Evolutionary conservation across 129 eudicot species (phyloP).

Genomic region (Centrapalus pauciflorus): DNA sequence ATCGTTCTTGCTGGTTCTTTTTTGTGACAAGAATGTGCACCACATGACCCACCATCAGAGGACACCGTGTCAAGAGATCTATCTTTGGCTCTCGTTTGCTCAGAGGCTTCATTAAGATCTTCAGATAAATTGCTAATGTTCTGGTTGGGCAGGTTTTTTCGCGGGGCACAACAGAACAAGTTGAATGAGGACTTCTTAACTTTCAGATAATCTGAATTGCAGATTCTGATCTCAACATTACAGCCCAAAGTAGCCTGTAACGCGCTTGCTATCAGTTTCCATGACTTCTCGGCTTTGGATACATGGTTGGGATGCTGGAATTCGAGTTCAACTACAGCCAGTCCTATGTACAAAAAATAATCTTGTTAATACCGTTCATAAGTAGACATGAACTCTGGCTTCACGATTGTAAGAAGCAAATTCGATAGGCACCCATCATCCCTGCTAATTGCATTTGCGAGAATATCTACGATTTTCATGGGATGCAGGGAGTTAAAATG

Average conservation of each 20-base stretch:
- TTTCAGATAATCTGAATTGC: conserved; percentile 26
- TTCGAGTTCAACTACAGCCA: conserved; percentile 78
- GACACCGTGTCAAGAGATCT: conserved; percentile 39
- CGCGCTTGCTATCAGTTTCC: conserved; percentile 82
- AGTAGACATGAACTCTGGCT: neutral
- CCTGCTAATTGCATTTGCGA: too few relatives aligned
- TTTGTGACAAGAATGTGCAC: conserved; percentile 40
- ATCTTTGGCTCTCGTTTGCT: conserved; percentile 30
- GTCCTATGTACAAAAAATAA: conserved; percentile 35
- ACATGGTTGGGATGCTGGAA: conserved; percentile 45
- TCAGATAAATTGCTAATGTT: conserved; percentile 33
- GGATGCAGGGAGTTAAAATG: neutral
- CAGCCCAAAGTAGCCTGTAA: conserved; percentile 70
- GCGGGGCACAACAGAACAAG: conserved; percentile 59
- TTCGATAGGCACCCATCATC: too few relatives aligned
- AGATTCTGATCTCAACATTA: conserved; percentile 82
- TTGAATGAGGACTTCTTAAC: conserved; percentile 46
- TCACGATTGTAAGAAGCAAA: too few relatives aligned
- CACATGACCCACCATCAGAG: conserved; percentile 45
- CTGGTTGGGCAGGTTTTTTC: conserved; percentile 35
- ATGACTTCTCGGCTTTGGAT: conserved; percentile 78
- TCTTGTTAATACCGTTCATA: neutral
- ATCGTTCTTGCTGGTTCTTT: conserved; percentile 49
- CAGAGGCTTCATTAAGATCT: conserved; percentile 22
- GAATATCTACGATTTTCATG: neutral